Percentiles rank a stretch among this genome's conserved stretches.
These are phyloP conservation scores for Leishmania gerbilli DNA, from an alignment of 208 protist species.

Conservation along the genomic window DNA sequence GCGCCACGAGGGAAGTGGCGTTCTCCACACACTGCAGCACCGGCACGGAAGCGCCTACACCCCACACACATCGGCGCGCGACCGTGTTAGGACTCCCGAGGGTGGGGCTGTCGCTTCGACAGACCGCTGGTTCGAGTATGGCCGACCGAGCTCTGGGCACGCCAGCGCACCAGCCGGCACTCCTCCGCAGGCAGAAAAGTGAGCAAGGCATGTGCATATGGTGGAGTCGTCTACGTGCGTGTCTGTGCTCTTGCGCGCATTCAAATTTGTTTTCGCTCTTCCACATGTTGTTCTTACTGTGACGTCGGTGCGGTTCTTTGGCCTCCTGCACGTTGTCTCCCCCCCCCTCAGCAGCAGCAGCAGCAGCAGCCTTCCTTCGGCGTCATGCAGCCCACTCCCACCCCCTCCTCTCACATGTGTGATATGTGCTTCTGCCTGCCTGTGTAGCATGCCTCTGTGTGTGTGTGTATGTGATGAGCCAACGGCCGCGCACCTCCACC, in stretches of 20 bases:
- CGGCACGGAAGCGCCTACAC: background rate
- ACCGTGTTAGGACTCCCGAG: background rate
- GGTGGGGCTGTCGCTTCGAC: background rate
- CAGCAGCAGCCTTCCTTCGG: too few species aligned
- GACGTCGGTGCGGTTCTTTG: too few species aligned
- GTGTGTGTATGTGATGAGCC: too few species aligned
- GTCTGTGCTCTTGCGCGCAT: background rate
- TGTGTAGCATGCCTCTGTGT: too few species aligned
- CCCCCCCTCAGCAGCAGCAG: too few species aligned
- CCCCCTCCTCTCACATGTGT: too few species aligned
- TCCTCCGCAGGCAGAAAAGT: background rate
- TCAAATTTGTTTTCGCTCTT: too few species aligned
- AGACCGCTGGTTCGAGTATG: conserved; percentile 28
- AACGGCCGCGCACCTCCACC: too few species aligned
- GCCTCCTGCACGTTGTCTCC: too few species aligned
- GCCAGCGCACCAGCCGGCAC: background rate
- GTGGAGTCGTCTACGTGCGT: background rate
- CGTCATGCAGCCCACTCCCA: too few species aligned
- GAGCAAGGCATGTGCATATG: background rate
- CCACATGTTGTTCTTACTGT: too few species aligned
- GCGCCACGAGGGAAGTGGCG: background rate
- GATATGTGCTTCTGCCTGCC: too few species aligned
- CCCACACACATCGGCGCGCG: background rate
- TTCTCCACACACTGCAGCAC: conserved; percentile 3
- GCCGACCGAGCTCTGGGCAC: conserved; percentile 9